Evolutionary conservation across 331 rosid genomes (phyloP), one percentile per base, ranked within the genome.

Genomic region (Phaseolus coccineus): DNA sequence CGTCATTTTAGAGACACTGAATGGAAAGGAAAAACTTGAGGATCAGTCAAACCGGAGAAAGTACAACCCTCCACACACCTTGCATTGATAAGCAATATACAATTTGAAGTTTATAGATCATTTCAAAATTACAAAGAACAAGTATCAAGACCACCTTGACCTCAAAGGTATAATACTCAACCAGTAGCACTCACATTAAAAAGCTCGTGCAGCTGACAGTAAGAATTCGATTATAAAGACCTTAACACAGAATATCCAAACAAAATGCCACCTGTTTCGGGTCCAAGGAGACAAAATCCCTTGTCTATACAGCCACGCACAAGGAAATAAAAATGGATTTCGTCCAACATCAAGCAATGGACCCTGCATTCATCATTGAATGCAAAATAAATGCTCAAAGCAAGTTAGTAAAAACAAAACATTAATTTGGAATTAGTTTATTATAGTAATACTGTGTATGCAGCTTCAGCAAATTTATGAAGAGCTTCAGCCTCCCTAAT

Each of bases 391-490:
- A 77, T 77, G 68, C 68, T 72, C 35, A 80, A 39, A 71, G 37
- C 22, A 58, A 28, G 19, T 57, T 47, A 58, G 57, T 19, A 73
- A 59, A 66, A 52, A 58, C 39, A 76, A 73, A 75, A 69, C 44
- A 55, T 50, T 4, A 35, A 40, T 73, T 28, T 24, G 69, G 14
- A 52, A 51, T 28, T 71, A 71, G 57, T 12, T 78, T 73, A 50
- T 31, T 40, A 65, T 57, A 65, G 52, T 42, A 75, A 33, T 92
- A 92, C 98, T 73, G 98, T 94, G 85, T 94, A 94, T 64, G 98
- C 97, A 79, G 98, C 98, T 89, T 92, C 98, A 27, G 97, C 97
- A 84, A 88, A 94, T 80, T 90, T 92, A 89, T 92, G 97, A 80
- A 94, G 91, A 80, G 88, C 81, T 35, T 84, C 89, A 78, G 98